A percentile compares a stretch with the other conserved stretches of the same genome.
phyloP scores from a whole-genome alignment of 257 asterid species.

The Parsonsia alboflavescens region DNA sequence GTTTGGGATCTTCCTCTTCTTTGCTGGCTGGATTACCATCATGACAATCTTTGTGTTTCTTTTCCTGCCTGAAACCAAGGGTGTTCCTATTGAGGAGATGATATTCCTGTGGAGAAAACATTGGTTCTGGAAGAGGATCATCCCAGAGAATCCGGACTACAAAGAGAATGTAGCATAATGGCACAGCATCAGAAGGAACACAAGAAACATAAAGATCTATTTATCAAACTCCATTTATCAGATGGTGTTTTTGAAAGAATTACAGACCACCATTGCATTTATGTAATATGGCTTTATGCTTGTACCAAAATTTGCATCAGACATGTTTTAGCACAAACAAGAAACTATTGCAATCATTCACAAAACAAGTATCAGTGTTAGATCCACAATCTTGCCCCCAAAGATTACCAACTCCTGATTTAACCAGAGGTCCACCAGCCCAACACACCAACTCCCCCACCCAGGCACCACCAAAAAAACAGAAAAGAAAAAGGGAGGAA shows the following conservation, averaged over 20 bases:
- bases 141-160: slow-evolving; percentile 13
- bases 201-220: background rate
- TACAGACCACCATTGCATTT: background rate
- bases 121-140: slow-evolving; percentile 78
- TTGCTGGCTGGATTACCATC: slow-evolving; percentile 68
- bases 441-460: too few species aligned
- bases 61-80: slow-evolving; percentile 83
- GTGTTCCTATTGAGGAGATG: slow-evolving; percentile 84
- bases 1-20: slow-evolving; percentile 80
- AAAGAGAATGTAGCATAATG: slow-evolving; percentile 8
- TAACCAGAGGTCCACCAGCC: too few species aligned
- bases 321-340: background rate
- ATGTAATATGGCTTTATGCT: background rate
- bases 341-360: background rate
- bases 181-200: background rate
- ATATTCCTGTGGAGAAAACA: slow-evolving; percentile 63
- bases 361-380: too few species aligned
- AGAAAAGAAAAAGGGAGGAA: too few species aligned
- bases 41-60: slow-evolving; percentile 68
- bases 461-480: too few species aligned
- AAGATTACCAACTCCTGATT: too few species aligned
- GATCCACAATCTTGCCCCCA: background rate
- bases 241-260: background rate
- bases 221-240: background rate
- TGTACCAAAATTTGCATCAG: background rate